Evolutionary conservation across 345 rosid genomes (phyloP), one percentile per base, ranked within the genome.

Genomic region (Aquilaria sinensis): DNA sequence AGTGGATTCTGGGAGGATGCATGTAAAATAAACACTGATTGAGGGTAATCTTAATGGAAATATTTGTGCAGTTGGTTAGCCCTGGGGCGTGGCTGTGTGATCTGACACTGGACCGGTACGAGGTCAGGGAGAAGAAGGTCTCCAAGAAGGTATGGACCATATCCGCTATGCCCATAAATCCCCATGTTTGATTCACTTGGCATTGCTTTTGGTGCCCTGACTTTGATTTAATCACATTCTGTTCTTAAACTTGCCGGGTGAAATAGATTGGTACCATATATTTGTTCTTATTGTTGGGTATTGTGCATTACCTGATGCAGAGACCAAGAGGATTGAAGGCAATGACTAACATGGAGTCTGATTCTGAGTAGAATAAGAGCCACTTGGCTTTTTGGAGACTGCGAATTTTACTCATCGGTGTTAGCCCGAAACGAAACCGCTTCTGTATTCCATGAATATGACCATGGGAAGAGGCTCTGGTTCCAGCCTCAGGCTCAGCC

Each of bases 71-170:
- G 76, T 74, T 77, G 13, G 79, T 78, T n/a, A 74, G 82, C 60
- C 82, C 83, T 0, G 83, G 83, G 16, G 64, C 80, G 15, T 79
- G 83, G 83, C 64, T 79, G 9, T 79, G 83, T 47, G 83, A 79
- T 70, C 70, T 79, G 52, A 79, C 83, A 7, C 61, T 79, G 7
- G 83, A 79, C 51, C 72, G 83, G 12, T 79, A 79, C 4, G 83
- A 79, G 47, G 80, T 79, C 15, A 67, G 83, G 47, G 83, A 79
- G 65, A 79, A 72, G 71, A 79, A 79, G 65, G 70, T 72, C 23
- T 48, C 78, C 10, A 79, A 72, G 74, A 79, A 79, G 83, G 83
- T 75, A 68, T 2, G 5, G 12, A 29, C 23, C 23, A 23, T 23
- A 23, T 23, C 23, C 23, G 23, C 23, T 23, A 23, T 23, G 23